Base-by-base conservation (phyloP, 148 eudicot genomes). In the Bassia scoparia region DNA sequence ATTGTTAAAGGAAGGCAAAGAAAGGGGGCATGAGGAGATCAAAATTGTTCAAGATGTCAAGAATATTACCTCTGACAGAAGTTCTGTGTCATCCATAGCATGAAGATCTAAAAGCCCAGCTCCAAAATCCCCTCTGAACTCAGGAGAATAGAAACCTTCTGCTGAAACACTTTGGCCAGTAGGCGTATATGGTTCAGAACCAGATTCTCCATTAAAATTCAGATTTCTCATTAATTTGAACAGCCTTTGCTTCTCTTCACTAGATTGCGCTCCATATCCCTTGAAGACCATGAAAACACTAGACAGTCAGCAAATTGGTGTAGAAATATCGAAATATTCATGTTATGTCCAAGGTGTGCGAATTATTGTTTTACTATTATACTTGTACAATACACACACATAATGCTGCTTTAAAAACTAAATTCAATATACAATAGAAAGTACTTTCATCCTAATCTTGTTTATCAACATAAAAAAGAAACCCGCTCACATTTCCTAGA, bases 21-120 rank as follows among this genome's bases (percentile, higher is more conserved):
- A 16, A 24, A 35, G 18, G 30, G 16, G 30, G 46, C 29, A 27
- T 18, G 30, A 61, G 33, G 31, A 29, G 18, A 44, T 3, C 30
- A 20, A 41, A 30, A 10, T 61, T 17, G 18, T 11, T 13, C 26
- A 17, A 16, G 61, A 43, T 54, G 34, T 23, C 34, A 74, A 26
- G 64, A 23, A 70, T 63, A 41, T 37, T 83, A 95, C 99, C 88
- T 91, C 99, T 52, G 99, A 87, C 60, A 95, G 83, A 81, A 95
- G 99, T 81, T 95, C 99, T 7, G 96, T 89, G 78, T 95, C 99
- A 88, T 95, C 99, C 97, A 95, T 88, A 82, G 99, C 81, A 81
- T 95, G 99, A 63, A 95, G 82, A 75, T 95, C 99, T 88, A 95
- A 82, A 82, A 95, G 96, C 23, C 99, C 99, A 52, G 97, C 99